Percentiles rank a stretch among this genome's conserved stretches.
These are phyloP conservation scores for Coemansia sp. DNA, from an alignment of 192 early-diverging fungal species.

Conservation along the genomic window DNA sequence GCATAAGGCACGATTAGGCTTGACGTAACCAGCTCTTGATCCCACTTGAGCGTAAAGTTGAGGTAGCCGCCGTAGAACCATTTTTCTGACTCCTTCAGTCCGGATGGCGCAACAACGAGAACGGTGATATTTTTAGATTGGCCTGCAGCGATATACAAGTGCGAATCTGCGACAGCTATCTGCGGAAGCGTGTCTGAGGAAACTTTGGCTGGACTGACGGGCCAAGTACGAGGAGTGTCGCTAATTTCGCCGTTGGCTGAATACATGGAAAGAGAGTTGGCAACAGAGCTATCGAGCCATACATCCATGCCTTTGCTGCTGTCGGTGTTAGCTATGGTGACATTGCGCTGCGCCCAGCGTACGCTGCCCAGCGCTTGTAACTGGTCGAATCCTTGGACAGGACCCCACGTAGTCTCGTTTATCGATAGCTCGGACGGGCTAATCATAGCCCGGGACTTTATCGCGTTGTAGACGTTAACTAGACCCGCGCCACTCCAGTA, in stretches of 20 bases:
- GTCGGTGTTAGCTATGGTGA: constrained; percentile 35
- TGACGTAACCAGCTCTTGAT: background rate
- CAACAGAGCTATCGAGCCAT: background rate
- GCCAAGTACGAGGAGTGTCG: constrained; percentile 24
- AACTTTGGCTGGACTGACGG: background rate
- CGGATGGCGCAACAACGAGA: constrained; percentile 29
- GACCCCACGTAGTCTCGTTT: constrained; percentile 23
- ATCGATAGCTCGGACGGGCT: constrained; percentile 60
- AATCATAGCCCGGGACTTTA: constrained; percentile 54
- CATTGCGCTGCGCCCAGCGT: constrained; percentile 19
- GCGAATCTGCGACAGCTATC: background rate
- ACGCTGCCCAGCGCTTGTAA: background rate
- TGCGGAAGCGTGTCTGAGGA: constrained; percentile 10
- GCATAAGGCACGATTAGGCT: constrained; percentile 41
- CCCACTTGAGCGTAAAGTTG: constrained; percentile 31
- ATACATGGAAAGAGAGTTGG: constrained; percentile 45
- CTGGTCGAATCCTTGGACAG: background rate
- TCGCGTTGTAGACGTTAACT: constrained; percentile 64
- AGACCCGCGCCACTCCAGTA: constrained; percentile 69
- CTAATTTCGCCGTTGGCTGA: constrained; percentile 17
- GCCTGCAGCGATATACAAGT: constrained; percentile 25
- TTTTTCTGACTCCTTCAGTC: constrained; percentile 27
- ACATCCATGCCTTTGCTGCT: constrained; percentile 13
- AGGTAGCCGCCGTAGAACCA: constrained; percentile 54
- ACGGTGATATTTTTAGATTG: constrained; percentile 14